Conservation (phyloP, 257 asterid species). For the Cinchona pubescens region DNA sequence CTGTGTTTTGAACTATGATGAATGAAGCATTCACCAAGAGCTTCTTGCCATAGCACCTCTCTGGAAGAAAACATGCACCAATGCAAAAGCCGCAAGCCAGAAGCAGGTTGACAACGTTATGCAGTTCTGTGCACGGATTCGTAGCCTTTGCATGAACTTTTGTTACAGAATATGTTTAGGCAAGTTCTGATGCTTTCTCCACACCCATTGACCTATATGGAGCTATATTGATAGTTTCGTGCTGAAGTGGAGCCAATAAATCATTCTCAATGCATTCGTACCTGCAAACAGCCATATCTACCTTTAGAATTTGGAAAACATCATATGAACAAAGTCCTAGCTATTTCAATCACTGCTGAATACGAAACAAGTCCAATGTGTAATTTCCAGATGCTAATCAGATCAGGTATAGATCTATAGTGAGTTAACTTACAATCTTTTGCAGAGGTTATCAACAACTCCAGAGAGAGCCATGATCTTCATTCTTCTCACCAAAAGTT, state of each 20-base stretch:
- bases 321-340: background rate
- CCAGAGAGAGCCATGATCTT: slow-evolving; percentile 27
- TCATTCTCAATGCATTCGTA: slow-evolving; percentile 53
- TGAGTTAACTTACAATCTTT: slow-evolving; percentile 34
- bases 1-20: background rate
- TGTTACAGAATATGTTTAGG: background rate
- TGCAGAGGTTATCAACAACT: slow-evolving; percentile 38
- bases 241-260: slow-evolving; percentile 37
- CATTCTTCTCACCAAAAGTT: slow-evolving; percentile 28
- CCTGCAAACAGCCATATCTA: slow-evolving; percentile 32
- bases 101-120: background rate
- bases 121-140: background rate
- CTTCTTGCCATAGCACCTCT: background rate
- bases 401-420: background rate
- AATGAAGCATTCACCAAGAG: background rate
- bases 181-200: slow-evolving; percentile 48
- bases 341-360: background rate
- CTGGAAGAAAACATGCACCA: background rate
- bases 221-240: slow-evolving; percentile 39
- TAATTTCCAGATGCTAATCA: background rate
- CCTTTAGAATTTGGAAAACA: background rate
- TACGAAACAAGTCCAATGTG: background rate
- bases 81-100: background rate
- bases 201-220: slow-evolving; percentile 47
- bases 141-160: background rate